Evolutionary conservation across 164 flowering plant species (phyloP), one percentile per base, ranked within the genome.

Genomic region (Warburgia ugandensis): DNA sequence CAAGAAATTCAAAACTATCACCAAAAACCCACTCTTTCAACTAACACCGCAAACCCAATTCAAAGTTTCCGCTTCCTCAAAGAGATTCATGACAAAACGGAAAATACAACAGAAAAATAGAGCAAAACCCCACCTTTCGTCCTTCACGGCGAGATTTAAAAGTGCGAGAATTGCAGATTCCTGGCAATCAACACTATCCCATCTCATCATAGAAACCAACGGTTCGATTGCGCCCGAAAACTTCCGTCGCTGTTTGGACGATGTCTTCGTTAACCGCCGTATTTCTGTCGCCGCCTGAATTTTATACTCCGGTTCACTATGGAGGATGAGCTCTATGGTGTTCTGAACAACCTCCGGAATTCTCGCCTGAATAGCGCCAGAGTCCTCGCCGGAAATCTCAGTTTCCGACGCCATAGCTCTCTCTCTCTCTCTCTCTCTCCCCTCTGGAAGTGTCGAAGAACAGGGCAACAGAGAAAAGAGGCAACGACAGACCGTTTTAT

Each of bases 71-170:
- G n/a, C n/a, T n/a, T n/a, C n/a, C n/a, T n/a, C n/a, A n/a, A n/a
- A n/a, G n/a, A n/a, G n/a, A n/a, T n/a, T n/a, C n/a, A n/a, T n/a
- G n/a, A n/a, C n/a, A n/a, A n/a, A n/a, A n/a, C n/a, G 20, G 9
- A 5, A 0, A 40, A 38, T 19, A 43, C 10, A 10, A 22, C 25
- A 45, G 32, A 45, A 45, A 31, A 21, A 12, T 29, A 31, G 31
- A n/a, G n/a, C n/a, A 26, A 29, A 43, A 33, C 31, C 59, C 2
- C 66, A 84, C 94, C 54, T 72, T 49, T 84, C 94, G 47, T 84
- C 94, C 59, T 81, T 79, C 45, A 84, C 94, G 66, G 88, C 94
- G 29, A 84, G 84, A 60, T 84, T 84, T 55, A 84, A 84, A 27
- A 81, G 79, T 1, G 94, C 94, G 26, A 84, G 81, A 26, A 84